Evolutionary conservation across 768 basidiomycete species (phyloP), one percentile per base, ranked within the genome.

Genomic region (Lactarius tabidus): DNA sequence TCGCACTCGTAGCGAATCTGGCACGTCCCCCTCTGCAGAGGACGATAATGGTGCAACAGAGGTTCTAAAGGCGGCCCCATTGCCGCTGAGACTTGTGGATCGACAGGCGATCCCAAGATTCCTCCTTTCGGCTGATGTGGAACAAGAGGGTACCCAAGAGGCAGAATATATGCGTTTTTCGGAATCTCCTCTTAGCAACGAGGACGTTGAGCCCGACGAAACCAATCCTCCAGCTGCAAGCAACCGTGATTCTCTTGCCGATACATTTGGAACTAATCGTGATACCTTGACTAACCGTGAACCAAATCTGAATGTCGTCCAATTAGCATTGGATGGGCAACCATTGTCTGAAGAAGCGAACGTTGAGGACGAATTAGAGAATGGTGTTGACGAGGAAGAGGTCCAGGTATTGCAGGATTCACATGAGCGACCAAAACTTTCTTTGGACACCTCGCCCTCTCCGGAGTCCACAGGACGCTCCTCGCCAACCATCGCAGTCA

Each of bases 241-340:
- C 58, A 72, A 69, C 67, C 35, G 70, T 64, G 85, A 89, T 71
- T 85, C 85, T 26, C 76, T 88, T 31, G 78, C 74, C 10, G 85
- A 88, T 67, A 79, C 88, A 8, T 88, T 88, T 75, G 85, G 87
- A 54, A 80, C 80, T n/a, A 87, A 88, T 72, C 83, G 78, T 66
- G 83, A 87, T 67, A 81, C 83, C 1, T 87, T 87, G 86, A 77
- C 78, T 63, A 83, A 18, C 18, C 29, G 14, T 54, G 64, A 72
- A 10, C 31, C 69, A 38, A 78, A 83, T 70, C 81, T 82, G 1
- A 79, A 85, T 66, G 73, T 84, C 45, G 80, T 84, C 45, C 74
- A 84, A 28, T 78, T 87, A 10, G 81, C 84, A 18, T 73, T 87
- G 53, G 82, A 82, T 63, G 81, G 78, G 33, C 75, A 76, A 3